These are phyloP conservation scores for Exophiala oligosperma DNA, from an alignment of 2,329 filamentous ascomycete genomes.

Conservation along the genomic window DNA sequence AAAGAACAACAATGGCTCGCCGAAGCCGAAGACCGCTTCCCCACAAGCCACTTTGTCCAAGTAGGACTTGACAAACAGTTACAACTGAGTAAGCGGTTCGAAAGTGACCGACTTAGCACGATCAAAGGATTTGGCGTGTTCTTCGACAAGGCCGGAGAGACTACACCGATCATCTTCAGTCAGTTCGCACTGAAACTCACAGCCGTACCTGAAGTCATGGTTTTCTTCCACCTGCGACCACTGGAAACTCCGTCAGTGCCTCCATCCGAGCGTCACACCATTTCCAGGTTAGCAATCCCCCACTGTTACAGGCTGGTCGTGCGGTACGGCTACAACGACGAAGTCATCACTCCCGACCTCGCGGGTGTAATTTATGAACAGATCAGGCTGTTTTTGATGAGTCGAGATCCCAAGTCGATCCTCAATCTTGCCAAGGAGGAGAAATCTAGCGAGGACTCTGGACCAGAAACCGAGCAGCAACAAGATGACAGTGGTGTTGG, in stretches of 20 bases:
- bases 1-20: slow-evolving; percentile 76
- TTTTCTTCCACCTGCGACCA: slow-evolving; percentile 73
- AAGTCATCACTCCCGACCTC: slow-evolving; percentile 66
- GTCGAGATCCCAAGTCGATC: slow-evolving; percentile 29
- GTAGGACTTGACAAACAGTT: slow-evolving; percentile 23
- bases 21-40: slow-evolving; percentile 63
- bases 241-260: slow-evolving; percentile 60
- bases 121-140: slow-evolving; percentile 68
- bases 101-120: slow-evolving; percentile 42
- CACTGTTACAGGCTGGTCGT: slow-evolving; percentile 69
- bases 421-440: slow-evolving; percentile 1
- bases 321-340: slow-evolving; percentile 72
- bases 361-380: slow-evolving; percentile 61
- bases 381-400: slow-evolving; percentile 52
- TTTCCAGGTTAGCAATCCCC: slow-evolving; percentile 49
- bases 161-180: slow-evolving; percentile 66
- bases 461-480: background rate
- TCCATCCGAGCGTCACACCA: slow-evolving; percentile 51
- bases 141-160: slow-evolving; percentile 72
- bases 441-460: background rate
- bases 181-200: slow-evolving; percentile 73
- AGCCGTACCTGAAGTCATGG: slow-evolving; percentile 64
- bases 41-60: slow-evolving; percentile 41
- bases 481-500: too few species aligned
- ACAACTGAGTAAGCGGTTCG: slow-evolving; percentile 42